phyloP scores from a whole-genome alignment of 352 stramenopile species.

The Lagenidium sp. region DNA sequence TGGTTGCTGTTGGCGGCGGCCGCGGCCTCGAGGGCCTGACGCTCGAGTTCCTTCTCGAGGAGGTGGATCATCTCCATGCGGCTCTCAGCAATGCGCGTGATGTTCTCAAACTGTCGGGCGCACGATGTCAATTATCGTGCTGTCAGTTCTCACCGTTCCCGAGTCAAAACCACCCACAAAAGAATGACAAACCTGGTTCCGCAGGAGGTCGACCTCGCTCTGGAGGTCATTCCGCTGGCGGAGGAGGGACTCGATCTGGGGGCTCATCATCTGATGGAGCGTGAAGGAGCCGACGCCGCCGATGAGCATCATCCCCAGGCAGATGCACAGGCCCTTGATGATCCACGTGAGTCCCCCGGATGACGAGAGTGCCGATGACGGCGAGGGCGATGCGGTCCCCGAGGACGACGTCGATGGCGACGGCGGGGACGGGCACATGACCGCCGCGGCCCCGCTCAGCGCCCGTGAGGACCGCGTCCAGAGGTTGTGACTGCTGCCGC shows the following conservation, averaged over 20 bases:
- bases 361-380: neutral
- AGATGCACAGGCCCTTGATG: conserved; percentile 34
- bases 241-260: conserved; percentile 59
- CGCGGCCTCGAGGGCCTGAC: conserved; percentile 40
- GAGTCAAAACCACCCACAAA: no score
- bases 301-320: conserved; percentile 42
- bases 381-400: neutral
- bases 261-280: conserved; percentile 68
- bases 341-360: conserved; percentile 20
- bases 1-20: conserved; percentile 17
- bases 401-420: neutral
- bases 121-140: no score
- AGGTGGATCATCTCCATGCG: conserved; percentile 62
- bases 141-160: no score
- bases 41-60: conserved; percentile 62
- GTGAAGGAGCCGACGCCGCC: conserved; percentile 56
- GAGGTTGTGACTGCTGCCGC: no score
- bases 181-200: conserved; percentile 26
- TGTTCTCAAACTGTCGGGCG: conserved; percentile 68
- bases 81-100: conserved; percentile 54
- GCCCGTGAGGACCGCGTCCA: no score
- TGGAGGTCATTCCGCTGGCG: conserved; percentile 47
- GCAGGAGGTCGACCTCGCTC: conserved; percentile 31
- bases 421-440: neutral
- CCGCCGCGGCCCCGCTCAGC: no score